Evolutionary conservation across 106 monocot species (phyloP).

Genomic region (Dioscorea alata): DNA sequence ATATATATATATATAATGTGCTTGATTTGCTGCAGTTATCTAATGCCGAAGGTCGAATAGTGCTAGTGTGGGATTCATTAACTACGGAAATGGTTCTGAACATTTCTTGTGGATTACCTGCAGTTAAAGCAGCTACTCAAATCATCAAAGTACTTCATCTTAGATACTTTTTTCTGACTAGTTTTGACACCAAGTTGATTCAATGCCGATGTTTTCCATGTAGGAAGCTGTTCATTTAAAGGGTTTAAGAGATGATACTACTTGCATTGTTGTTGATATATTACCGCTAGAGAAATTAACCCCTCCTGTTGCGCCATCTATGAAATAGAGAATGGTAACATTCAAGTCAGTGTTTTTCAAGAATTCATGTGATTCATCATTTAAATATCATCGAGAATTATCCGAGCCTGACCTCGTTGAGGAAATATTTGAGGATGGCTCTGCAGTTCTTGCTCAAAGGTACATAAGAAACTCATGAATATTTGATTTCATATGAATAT

Average conservation of each 20-base stretch:
- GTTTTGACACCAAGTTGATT: not conserved
- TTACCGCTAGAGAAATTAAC: slow-evolving; percentile 67
- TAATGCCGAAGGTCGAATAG: slow-evolving; percentile 68
- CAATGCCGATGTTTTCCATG: not conserved
- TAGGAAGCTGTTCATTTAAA: slow-evolving; percentile 71
- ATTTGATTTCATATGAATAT: too few species aligned
- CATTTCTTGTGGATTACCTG: slow-evolving; percentile 47
- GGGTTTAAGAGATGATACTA: slow-evolving; percentile 79
- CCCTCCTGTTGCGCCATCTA: slow-evolving; percentile 31
- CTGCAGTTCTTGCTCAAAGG: slow-evolving; percentile 60
- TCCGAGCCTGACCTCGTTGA: slow-evolving; percentile 51
- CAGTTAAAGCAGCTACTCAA: slow-evolving; percentile 48
- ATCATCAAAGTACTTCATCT: slow-evolving; percentile 52
- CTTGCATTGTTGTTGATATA: slow-evolving; percentile 88
- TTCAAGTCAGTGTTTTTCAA: slow-evolving; percentile 45
- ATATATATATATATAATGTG: too few species aligned
- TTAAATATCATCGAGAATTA: slow-evolving; percentile 31
- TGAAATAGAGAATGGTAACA: slow-evolving; percentile 46
- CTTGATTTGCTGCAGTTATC: slow-evolving; percentile 37
- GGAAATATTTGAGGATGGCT: slow-evolving; percentile 88
- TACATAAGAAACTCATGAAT: not conserved
- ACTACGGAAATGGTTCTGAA: slow-evolving; percentile 34
- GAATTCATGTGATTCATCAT: slow-evolving; percentile 36
- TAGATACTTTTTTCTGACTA: not conserved
- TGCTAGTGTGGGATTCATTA: slow-evolving; percentile 77